Evolutionary conservation across 805 yeast species (phyloP).

Genomic region (Yarrowia sp.): DNA sequence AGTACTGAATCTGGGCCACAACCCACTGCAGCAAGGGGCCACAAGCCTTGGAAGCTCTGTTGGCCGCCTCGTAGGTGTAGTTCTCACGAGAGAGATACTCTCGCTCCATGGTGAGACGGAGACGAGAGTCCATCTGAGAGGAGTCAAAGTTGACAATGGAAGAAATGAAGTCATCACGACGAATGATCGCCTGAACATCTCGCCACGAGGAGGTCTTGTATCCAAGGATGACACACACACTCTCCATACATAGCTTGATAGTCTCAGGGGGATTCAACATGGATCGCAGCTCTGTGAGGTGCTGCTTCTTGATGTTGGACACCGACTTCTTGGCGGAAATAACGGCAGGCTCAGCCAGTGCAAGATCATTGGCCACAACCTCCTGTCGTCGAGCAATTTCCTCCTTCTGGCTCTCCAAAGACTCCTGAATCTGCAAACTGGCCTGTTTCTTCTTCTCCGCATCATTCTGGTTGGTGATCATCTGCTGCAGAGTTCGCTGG

Average conservation of each 20-base stretch:
- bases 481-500: constrained; percentile 60
- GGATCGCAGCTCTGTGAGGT: constrained; percentile 81
- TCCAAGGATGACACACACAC: constrained; percentile 82
- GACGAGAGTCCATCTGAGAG: constrained; percentile 49
- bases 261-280: constrained; percentile 89
- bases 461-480: constrained; percentile 83
- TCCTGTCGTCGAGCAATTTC: constrained; percentile 54
- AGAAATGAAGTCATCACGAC: constrained; percentile 83
- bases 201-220: constrained; percentile 66
- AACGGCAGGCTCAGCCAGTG: constrained; percentile 78
- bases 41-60: constrained; percentile 91
- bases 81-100: constrained; percentile 60
- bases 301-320: constrained; percentile 88
- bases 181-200: constrained; percentile 73
- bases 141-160: constrained; percentile 74
- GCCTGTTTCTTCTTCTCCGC: constrained; percentile 89
- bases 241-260: constrained; percentile 78
- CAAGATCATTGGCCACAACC: constrained; percentile 61
- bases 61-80: constrained; percentile 68
- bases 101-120: constrained; percentile 55
- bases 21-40: constrained; percentile 92
- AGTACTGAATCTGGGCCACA: constrained; percentile 77
- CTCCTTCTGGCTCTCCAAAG: constrained; percentile 62
- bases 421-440: constrained; percentile 68
- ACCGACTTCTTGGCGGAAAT: constrained; percentile 83